These are phyloP conservation scores for Didymella lethalis DNA, from an alignment of 2,329 filamentous ascomycete genomes.

Conservation along the genomic window DNA sequence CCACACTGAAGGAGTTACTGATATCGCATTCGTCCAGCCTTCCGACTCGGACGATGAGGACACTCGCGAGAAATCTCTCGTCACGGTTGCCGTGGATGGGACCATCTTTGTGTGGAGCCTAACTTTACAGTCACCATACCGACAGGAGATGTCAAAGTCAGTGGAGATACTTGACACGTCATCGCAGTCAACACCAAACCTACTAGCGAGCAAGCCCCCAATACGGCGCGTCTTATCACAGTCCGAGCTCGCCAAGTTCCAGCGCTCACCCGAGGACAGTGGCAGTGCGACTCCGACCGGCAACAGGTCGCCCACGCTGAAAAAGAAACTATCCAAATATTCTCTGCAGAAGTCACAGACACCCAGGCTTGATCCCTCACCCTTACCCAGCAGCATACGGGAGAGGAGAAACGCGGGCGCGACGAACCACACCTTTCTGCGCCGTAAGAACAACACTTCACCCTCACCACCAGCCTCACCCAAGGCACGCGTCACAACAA, in stretches of 20 bases:
- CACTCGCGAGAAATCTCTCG: constrained; percentile 57
- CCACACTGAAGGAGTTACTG: constrained; percentile 92
- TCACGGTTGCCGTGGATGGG: constrained; percentile 60
- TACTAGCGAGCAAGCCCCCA: constrained; percentile 66
- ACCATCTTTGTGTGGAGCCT: constrained; percentile 60
- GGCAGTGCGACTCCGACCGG: constrained; percentile 48
- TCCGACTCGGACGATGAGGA: constrained; percentile 56
- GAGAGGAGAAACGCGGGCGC: constrained; percentile 35
- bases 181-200: constrained; percentile 43
- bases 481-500: constrained; percentile 48
- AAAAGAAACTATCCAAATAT: constrained; percentile 63
- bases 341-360: constrained; percentile 53
- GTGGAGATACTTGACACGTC: constrained; percentile 48
- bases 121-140: constrained; percentile 38
- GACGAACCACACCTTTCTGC: constrained; percentile 17
- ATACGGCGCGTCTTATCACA: constrained; percentile 86
- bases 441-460: constrained; percentile 50
- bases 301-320: constrained; percentile 60
- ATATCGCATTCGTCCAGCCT: constrained; percentile 67
- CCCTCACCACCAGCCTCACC: constrained; percentile 54
- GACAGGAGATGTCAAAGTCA: constrained; percentile 46
- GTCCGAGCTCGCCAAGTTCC: constrained; percentile 83
- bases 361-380: constrained; percentile 55
- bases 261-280: constrained; percentile 58
- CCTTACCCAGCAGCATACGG: constrained; percentile 36